Conservation (phyloP, 805 yeast species). For the Lipomyces oligophaga region DNA sequence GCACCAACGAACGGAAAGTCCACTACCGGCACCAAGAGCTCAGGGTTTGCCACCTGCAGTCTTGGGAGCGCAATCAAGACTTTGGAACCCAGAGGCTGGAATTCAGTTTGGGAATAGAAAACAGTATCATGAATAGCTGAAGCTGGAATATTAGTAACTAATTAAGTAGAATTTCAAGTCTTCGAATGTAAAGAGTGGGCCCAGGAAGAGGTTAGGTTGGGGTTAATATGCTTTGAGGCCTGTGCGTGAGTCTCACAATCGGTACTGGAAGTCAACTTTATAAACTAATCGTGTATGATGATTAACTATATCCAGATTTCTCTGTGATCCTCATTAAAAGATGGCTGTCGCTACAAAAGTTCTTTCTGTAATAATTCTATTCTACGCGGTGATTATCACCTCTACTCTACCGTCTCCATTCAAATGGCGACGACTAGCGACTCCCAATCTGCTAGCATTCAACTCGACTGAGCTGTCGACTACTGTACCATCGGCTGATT, state of each 20-base stretch:
- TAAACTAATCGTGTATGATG: too few species aligned
- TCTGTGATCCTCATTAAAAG: too few species aligned
- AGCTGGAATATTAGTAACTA: neutral
- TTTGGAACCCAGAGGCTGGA: conserved; percentile 25
- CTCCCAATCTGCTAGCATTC: neutral
- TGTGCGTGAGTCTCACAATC: too few species aligned
- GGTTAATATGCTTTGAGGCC: too few species aligned
- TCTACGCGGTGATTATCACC: neutral
- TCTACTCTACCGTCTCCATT: neutral
- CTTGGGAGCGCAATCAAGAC: conserved; percentile 5
- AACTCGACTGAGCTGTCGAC: neutral
- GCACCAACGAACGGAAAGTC: conserved; percentile 8
- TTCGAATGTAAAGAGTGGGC: too few species aligned
- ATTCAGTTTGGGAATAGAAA: conserved; percentile 23
- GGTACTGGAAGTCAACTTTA: too few species aligned
- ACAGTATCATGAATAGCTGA: neutral
- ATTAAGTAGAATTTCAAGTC: neutral
- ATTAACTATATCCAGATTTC: too few species aligned
- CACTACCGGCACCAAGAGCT: conserved; percentile 27
- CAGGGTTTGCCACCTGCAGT: conserved; percentile 25
- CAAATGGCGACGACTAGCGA: neutral
- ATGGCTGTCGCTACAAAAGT: neutral
- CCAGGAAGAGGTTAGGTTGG: too few species aligned
- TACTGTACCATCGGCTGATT: too few species aligned
- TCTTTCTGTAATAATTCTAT: neutral